Percentiles rank a stretch among this genome's conserved stretches.
These are phyloP conservation scores for Apiotrichum gamsii DNA, from an alignment of 1,284 basidiomycete genomes.

Conservation along the genomic window DNA sequence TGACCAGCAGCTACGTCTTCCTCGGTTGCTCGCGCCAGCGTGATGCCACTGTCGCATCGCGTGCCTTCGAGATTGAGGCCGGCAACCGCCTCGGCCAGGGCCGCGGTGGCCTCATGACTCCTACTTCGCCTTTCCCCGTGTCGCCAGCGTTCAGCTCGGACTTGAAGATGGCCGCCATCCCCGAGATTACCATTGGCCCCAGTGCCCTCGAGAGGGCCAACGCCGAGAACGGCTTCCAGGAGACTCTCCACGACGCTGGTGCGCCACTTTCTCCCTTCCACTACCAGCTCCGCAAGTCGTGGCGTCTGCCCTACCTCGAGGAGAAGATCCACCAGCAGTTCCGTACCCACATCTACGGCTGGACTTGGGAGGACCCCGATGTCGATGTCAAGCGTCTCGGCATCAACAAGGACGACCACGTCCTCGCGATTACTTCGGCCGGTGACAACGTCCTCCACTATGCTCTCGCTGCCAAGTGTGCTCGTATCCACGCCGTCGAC, in stretches of 20 bases:
- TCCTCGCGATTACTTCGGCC: conserved; percentile 71
- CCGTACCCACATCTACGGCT: conserved; percentile 64
- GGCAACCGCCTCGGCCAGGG: conserved; percentile 58
- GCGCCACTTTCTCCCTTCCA: conserved; percentile 67
- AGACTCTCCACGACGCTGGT: conserved; percentile 52
- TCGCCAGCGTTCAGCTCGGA: conserved; percentile 28
- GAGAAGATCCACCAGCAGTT: conserved; percentile 68
- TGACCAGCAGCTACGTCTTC: conserved; percentile 58
- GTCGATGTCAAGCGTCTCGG: conserved; percentile 67
- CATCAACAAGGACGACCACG: conserved; percentile 59
- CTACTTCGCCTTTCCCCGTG: conserved; percentile 50
- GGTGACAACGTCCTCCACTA: conserved; percentile 80
- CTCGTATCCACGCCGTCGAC: conserved; percentile 65
- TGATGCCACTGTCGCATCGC: conserved; percentile 57
- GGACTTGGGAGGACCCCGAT: conserved; percentile 74
- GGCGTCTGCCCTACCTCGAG: conserved; percentile 72
- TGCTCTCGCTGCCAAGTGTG: conserved; percentile 60
- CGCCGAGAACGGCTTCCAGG: conserved; percentile 16
- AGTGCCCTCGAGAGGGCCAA: conserved; percentile 30
- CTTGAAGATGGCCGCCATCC: conserved; percentile 46
- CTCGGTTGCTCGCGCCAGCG: conserved; percentile 63
- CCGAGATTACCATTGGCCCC: conserved; percentile 42
- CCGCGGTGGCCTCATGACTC: conserved; percentile 46
- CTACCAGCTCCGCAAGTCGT: conserved; percentile 61
- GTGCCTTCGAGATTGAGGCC: conserved; percentile 65